These are phyloP conservation scores for Lachnellula cervina DNA, from an alignment of 2,329 filamentous ascomycete species.

Conservation along the genomic window DNA sequence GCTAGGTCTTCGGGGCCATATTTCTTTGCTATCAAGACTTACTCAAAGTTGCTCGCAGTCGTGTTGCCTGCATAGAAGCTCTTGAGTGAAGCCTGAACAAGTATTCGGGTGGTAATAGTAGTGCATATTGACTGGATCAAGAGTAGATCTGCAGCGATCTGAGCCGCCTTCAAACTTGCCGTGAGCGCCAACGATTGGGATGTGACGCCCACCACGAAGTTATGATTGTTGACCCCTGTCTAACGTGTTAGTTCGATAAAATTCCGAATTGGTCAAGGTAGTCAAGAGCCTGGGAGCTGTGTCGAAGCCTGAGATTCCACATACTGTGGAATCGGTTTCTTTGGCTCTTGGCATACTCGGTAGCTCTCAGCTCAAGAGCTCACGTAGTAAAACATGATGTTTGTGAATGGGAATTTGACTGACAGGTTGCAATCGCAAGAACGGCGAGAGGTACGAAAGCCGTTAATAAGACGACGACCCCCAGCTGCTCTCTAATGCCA, in stretches of 20 bases:
- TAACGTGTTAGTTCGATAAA: no score
- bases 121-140: constrained; percentile 71
- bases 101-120: constrained; percentile 63
- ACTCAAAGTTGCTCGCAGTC: constrained; percentile 53
- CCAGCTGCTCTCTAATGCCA: constrained; percentile 83
- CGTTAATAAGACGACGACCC: constrained; percentile 69
- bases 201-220: constrained; percentile 53
- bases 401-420: no score
- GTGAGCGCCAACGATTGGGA: constrained; percentile 66
- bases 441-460: constrained; percentile 72
- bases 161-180: constrained; percentile 79
- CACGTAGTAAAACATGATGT: no score
- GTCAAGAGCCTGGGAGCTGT: no score
- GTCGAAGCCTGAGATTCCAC: no score
- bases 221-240: constrained; percentile 49
- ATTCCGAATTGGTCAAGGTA: no score
- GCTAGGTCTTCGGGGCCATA: neutral
- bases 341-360: no score
- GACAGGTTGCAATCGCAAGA: constrained; percentile 67
- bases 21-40: neutral
- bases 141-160: constrained; percentile 72
- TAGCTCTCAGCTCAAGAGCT: no score
- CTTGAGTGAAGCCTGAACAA: constrained; percentile 51
- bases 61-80: constrained; percentile 53
- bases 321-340: no score